Percentiles rank a stretch among this genome's conserved stretches.
These are phyloP conservation scores for Brassica juncea DNA, from an alignment of 345 rosid genomes.

Conservation along the genomic window DNA sequence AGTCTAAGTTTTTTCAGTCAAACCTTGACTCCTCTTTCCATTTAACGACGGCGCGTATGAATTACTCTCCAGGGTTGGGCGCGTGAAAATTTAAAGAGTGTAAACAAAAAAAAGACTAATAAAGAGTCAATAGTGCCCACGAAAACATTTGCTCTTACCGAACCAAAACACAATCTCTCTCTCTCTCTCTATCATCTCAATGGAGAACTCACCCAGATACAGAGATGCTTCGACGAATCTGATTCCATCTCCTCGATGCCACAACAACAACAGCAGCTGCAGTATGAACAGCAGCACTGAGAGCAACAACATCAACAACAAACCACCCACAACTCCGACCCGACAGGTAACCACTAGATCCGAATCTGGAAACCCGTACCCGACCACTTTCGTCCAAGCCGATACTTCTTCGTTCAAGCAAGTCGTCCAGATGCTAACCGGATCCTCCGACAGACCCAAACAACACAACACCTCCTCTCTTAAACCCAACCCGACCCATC, in stretches of 20 bases:
- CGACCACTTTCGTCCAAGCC: slow-evolving; percentile 97
- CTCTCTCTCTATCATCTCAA: slow-evolving; percentile 31
- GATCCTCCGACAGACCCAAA: slow-evolving; percentile 66
- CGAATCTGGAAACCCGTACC: slow-evolving; percentile 81
- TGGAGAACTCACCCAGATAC: slow-evolving; percentile 65
- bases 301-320: slow-evolving; percentile 13
- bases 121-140: slow-evolving; percentile 50
- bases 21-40: neutral
- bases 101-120: slow-evolving; percentile 12
- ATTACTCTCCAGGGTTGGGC: neutral
- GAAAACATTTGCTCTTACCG: slow-evolving; percentile 58
- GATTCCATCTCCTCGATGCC: slow-evolving; percentile 56
- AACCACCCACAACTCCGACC: slow-evolving; percentile 43
- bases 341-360: slow-evolving; percentile 74
- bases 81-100: slow-evolving; percentile 7
- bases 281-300: slow-evolving; percentile 40
- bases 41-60: neutral
- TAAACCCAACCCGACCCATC: slow-evolving; percentile 40
- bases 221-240: slow-evolving; percentile 43
- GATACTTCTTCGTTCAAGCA: slow-evolving; percentile 92
- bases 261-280: slow-evolving; percentile 37
- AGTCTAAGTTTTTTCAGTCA: neutral
- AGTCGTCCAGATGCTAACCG: slow-evolving; percentile 98
- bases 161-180: slow-evolving; percentile 41
- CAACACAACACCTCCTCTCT: slow-evolving; percentile 38